Evolutionary conservation across 2,329 filamentous ascomycete species (phyloP), one percentile per base, ranked within the genome.

Genomic region (Pezicula neosporulosa): DNA sequence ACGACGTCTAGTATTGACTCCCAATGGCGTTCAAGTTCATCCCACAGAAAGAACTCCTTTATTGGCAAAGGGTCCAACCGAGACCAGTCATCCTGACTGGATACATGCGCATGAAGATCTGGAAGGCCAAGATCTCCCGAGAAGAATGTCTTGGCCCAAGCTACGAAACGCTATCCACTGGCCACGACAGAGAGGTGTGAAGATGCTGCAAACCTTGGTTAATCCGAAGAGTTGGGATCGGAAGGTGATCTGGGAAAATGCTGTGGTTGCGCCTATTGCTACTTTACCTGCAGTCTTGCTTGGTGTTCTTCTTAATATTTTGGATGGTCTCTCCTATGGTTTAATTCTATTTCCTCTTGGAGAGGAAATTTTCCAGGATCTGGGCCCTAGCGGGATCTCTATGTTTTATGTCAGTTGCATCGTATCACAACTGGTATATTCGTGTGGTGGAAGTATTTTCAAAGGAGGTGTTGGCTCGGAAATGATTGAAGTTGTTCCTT

Each of bases 321-420:
- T 99, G 18, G 94, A 99, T 74, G 94, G 92, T 6, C 73, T 99
- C 38, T 97, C 93, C 2, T 99, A 99, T 64, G 94, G 89, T 80
- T 94, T 96, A 88, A 96, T 97, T 63, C 73, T 99, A 12, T 99
- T 99, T 59, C 94, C 94, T 0, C 77, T 99, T 0, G 92, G 93
- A 6, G 87, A 89, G 56, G 83, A 89, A 7, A 80, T 96, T 18
- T 99, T 99, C 67, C 82, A 87, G 27, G 81, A 87, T 56, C 82
- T 97, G 6, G 94, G 93, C 2, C 86, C 93, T 1, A 93, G 96
- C 51, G 94, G 94, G 21, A 96, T 99, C 50, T 96, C 94, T 1
- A 97, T 99, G 71, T 99, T 97, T 73, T 99, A 97, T 68, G 89
- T 99, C 60, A 97, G 92, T 77, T 97, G 92, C 51, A 96, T 99